Base-by-base conservation (phyloP, 495 filamentous ascomycete genomes). In the Xylaria palmicola region DNA sequence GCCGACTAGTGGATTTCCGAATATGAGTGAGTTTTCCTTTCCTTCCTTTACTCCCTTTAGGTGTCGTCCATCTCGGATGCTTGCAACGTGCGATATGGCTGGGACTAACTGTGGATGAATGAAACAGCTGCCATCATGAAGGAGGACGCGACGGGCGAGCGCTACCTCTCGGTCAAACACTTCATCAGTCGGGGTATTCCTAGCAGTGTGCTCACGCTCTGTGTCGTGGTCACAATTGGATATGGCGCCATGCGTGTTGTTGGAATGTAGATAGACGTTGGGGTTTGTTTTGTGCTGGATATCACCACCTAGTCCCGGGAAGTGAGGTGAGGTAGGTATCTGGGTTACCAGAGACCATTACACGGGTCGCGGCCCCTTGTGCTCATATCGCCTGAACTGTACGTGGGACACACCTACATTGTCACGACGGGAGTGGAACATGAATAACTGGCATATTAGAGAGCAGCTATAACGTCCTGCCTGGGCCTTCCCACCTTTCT, bases 101-200 rank as follows among this genome's bases (percentile, higher is more conserved):
- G 5, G 56, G 30, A 53, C 57, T 56, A 37, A 64, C 62, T 19
- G 45, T 36, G 43, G 13, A 52, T n/a, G n/a, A n/a, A n/a, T n/a
- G n/a, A n/a, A n/a, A n/a, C 48, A 96, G 93, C 94, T 58, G 94
- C 94, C 12, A 98, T 99, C 70, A 98, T 99, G 95, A 97, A 96
- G 80, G 94, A 99, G 77, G 92, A 98, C 62, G 81, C 89, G 0
- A 87, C 92, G 57, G 94, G 94, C 7, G 90, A 96, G 73, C 81
- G 94, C 22, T 99, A 99, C 72, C 81, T 99, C 55, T 78, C 88
- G 55, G 94, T 98, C 27, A 90, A 89, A 65, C 94, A 99, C 70
- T 99, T 99, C 75, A 87, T 99, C 60, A 91, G 87, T 24, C 77
- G 92, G 24, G 94, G 94, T 64, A 85, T 98, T 57, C 93, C 95